phyloP scores from a whole-genome alignment of 768 basidiomycete species.

The Boletellus sp. region DNA sequence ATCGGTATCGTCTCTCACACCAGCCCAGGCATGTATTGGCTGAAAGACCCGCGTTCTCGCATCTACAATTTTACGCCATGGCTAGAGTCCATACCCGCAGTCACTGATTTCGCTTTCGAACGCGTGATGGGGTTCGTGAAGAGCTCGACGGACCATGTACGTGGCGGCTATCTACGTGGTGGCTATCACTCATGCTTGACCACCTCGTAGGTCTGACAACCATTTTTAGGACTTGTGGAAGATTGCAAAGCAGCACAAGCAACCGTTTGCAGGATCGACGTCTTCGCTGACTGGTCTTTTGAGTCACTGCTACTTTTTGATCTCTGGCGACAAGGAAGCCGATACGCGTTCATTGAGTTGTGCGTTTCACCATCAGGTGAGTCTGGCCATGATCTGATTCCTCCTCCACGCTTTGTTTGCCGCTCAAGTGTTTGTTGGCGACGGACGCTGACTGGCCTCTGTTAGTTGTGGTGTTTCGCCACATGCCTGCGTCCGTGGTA shows the following conservation, averaged over 20 bases:
- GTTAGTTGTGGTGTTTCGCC: constrained; percentile 62
- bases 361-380: constrained; percentile 57
- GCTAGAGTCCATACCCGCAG: constrained; percentile 69
- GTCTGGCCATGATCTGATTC: constrained; percentile 17
- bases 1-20: neutral
- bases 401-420: no score
- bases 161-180: no score
- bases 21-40: constrained; percentile 87
- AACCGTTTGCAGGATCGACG: constrained; percentile 79
- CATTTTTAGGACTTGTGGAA: constrained; percentile 54
- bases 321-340: constrained; percentile 68
- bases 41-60: constrained; percentile 79
- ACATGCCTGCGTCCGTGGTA: constrained; percentile 71
- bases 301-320: constrained; percentile 82
- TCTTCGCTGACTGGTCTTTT: constrained; percentile 84
- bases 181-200: no score
- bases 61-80: constrained; percentile 81
- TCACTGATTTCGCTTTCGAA: constrained; percentile 83
- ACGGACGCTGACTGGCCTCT: neutral
- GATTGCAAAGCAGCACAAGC: constrained; percentile 56
- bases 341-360: constrained; percentile 59
- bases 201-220: no score
- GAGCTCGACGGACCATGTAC: constrained; percentile 73
- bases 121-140: constrained; percentile 68
- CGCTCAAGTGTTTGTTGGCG: neutral